Percentiles rank a stretch among this genome's conserved stretches.
phyloP scores from a whole-genome alignment of 108 stramenopile species.

The Nitzschia inconspicua region DNA sequence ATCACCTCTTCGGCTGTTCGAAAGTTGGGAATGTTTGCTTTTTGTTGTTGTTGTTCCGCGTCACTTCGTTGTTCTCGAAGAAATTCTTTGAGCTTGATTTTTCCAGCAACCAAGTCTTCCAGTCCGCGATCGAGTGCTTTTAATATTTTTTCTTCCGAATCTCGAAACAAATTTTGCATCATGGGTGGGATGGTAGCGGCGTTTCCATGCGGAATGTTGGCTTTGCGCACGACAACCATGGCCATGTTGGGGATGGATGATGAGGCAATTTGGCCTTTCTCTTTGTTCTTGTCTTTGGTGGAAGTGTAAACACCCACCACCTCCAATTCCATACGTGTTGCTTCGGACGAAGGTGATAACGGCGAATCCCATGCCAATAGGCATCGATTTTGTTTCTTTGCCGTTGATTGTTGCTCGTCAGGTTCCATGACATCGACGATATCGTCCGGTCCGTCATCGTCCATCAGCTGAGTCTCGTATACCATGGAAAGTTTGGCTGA shows the following conservation, averaged over 20 bases:
- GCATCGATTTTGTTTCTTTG: conserved; percentile 28
- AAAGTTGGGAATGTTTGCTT: conserved; percentile 9
- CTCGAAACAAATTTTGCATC: conserved; percentile 62
- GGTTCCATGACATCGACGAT: no score
- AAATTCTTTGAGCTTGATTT: conserved; percentile 20
- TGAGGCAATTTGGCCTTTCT: neutral
- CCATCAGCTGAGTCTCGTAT: conserved; percentile 39
- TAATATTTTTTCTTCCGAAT: conserved; percentile 66
- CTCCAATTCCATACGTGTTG: conserved; percentile 69
- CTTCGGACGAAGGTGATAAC: conserved; percentile 46
- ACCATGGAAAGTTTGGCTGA: conserved; percentile 68
- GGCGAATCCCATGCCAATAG: conserved; percentile 69
- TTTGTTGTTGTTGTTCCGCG: neutral
- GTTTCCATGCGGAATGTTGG: neutral
- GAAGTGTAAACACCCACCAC: conserved; percentile 71
- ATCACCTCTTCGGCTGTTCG: conserved; percentile 35
- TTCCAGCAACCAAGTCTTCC: conserved; percentile 69
- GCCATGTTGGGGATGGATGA: conserved; percentile 55
- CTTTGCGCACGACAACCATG: conserved; percentile 64
- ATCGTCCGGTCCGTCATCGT: conserved; percentile 4
- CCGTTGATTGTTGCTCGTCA: neutral
- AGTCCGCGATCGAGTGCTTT: conserved; percentile 70
- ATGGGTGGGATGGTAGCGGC: conserved; percentile 31
- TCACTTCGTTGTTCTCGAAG: neutral
- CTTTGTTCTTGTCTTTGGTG: conserved; percentile 13